Conservation (phyloP, 2,329 filamentous ascomycete genomes). For the Xylariales sp. region DNA sequence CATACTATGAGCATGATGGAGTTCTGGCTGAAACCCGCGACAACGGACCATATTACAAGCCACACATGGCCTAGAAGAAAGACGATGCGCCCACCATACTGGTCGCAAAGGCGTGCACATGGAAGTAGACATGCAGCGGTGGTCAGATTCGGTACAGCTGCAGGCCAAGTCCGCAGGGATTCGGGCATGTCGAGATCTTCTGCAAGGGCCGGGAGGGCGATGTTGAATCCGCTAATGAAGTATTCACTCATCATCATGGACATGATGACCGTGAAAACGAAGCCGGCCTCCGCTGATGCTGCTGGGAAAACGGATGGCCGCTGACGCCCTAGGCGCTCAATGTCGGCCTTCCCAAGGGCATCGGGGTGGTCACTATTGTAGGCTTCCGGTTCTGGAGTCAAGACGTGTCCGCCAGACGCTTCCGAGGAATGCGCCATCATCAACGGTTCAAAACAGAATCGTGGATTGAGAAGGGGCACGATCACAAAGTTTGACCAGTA, state of each 20-base stretch:
- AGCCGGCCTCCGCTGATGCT: constrained; percentile 49
- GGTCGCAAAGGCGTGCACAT: constrained; percentile 57
- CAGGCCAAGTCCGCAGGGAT: constrained; percentile 58
- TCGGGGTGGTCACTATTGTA: constrained; percentile 15
- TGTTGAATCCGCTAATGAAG: constrained; percentile 71
- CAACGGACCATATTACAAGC: constrained; percentile 64
- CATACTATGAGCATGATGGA: constrained; percentile 68
- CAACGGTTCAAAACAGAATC: no score
- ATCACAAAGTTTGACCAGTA: no score
- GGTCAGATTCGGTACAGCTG: constrained; percentile 54
- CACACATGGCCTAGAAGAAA: constrained; percentile 58
- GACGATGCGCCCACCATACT: constrained; percentile 56
- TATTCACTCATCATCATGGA: constrained; percentile 64
- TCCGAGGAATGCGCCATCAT: no score
- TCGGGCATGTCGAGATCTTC: constrained; percentile 59
- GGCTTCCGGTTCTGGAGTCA: constrained; percentile 10
- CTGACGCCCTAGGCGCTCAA: constrained; percentile 55
- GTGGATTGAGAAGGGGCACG: no score
- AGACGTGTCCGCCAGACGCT: constrained; percentile 10
- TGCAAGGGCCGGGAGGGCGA: constrained; percentile 64
- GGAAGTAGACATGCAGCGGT: constrained; percentile 56
- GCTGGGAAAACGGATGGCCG: constrained; percentile 49
- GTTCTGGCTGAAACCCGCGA: constrained; percentile 65
- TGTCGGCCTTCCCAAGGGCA: constrained; percentile 21
- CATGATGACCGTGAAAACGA: constrained; percentile 54